Conservation (phyloP, 2,329 filamentous ascomycete genomes). For the Neofusicoccum kwambonambiense region DNA sequence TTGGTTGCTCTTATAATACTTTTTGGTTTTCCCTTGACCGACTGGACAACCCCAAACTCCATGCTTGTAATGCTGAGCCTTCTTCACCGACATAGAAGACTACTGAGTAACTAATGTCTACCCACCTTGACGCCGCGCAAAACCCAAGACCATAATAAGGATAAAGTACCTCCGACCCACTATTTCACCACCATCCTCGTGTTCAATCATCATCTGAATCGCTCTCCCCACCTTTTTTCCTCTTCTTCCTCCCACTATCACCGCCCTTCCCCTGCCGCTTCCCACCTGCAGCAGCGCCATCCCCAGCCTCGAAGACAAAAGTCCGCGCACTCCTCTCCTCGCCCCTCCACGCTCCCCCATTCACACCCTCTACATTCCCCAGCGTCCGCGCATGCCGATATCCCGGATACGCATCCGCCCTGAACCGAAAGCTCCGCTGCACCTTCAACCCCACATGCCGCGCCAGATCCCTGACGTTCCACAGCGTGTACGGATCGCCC, state of each 20-base stretch:
- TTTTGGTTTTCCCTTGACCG: too few species aligned
- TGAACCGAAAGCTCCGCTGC: conserved; percentile 68
- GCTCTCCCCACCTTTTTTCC: conserved; percentile 20
- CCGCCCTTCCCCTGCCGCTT: conserved; percentile 21
- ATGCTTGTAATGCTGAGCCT: too few species aligned
- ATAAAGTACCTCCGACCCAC: not conserved
- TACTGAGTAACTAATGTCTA: too few species aligned
- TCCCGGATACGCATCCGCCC: conserved; percentile 65
- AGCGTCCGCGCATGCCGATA: conserved; percentile 73
- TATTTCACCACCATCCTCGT: not conserved
- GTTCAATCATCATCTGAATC: conserved; percentile 4
- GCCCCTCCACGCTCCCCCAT: conserved; percentile 48
- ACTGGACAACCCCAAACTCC: too few species aligned
- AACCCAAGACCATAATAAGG: too few species aligned
- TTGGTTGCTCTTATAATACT: too few species aligned
- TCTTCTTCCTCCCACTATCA: conserved; percentile 17
- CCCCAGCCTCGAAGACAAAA: conserved; percentile 44
- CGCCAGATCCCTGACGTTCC: conserved; percentile 88
- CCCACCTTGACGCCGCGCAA: not conserved
- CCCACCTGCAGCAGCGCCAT: conserved; percentile 22
- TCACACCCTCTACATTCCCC: conserved; percentile 51
- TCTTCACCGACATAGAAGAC: too few species aligned
- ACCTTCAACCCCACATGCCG: conserved; percentile 73
- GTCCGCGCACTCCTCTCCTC: conserved; percentile 48
- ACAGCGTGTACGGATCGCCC: conserved; percentile 89